Percentiles rank a stretch among this genome's conserved stretches.
Evolutionary conservation across 2,329 filamentous ascomycete genomes (phyloP).

Genomic region (Sarocladiaceae sp.): DNA sequence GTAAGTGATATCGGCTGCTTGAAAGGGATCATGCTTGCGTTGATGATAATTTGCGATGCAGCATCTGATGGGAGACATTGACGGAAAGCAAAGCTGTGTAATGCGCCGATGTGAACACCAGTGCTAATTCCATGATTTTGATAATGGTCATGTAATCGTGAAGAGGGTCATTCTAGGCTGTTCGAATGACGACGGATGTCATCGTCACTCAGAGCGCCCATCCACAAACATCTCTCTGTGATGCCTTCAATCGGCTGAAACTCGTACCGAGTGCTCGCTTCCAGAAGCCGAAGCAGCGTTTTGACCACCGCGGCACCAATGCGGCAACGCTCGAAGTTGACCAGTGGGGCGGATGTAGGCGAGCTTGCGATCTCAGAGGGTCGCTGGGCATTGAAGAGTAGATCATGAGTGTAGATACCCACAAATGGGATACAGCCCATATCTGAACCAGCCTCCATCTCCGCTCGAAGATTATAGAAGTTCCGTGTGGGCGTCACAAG

Average conservation of each 20-base stretch:
- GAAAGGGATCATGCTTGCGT: neutral
- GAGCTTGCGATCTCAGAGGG: conserved; percentile 67
- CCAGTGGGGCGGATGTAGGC: conserved; percentile 58
- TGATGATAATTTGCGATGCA: neutral
- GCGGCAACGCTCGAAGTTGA: conserved; percentile 80
- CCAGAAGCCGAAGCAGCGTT: conserved; percentile 69
- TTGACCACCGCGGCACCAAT: conserved; percentile 72
- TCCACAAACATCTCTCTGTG: conserved; percentile 78
- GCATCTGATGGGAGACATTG: too few relatives aligned
- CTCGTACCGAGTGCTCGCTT: conserved; percentile 67
- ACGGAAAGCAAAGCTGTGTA: too few relatives aligned
- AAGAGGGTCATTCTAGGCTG: conserved; percentile 33
- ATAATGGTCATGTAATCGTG: neutral
- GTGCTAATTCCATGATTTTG: too few relatives aligned
- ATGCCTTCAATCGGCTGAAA: conserved; percentile 72
- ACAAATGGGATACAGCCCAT: conserved; percentile 79
- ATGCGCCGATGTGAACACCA: too few relatives aligned
- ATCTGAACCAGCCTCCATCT: conserved; percentile 68
- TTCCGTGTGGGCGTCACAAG: conserved; percentile 73
- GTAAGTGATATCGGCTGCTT: neutral
- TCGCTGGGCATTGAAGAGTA: conserved; percentile 75
- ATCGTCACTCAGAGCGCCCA: conserved; percentile 68
- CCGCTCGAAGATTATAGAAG: conserved; percentile 67
- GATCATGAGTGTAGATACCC: conserved; percentile 75
- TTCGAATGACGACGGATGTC: conserved; percentile 58